Evolutionary conservation across 2,329 filamentous ascomycete species (phyloP).

Genomic region (Helminthosporium solani): DNA sequence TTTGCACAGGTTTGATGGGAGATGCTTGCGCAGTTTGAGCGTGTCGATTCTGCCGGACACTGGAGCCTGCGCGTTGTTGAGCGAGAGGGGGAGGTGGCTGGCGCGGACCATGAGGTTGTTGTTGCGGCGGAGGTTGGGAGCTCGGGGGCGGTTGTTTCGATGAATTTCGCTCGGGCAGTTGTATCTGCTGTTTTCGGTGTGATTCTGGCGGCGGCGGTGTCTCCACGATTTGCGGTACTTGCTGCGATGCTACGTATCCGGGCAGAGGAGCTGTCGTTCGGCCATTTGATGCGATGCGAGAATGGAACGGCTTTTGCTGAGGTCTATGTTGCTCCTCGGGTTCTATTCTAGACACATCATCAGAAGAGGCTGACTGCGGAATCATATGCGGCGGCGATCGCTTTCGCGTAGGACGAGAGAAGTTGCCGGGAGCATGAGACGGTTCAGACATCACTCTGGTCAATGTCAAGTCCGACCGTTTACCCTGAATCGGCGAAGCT

Average conservation of each 20-base stretch:
- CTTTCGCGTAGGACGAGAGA: conserved; percentile 56
- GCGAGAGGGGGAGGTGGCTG: conserved; percentile 14
- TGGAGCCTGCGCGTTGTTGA: conserved; percentile 26
- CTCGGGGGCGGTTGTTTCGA: conserved; percentile 43
- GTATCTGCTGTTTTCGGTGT: conserved; percentile 32
- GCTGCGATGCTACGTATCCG: conserved; percentile 42
- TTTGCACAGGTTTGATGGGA: conserved; percentile 48
- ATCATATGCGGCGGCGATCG: conserved; percentile 25
- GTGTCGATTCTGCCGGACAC: conserved; percentile 28
- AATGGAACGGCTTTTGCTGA: conserved; percentile 55
- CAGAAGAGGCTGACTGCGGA: conserved; percentile 26
- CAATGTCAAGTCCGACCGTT: conserved; percentile 45
- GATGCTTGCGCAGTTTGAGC: conserved; percentile 33
- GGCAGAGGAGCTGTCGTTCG: conserved; percentile 56
- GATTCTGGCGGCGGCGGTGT: conserved; percentile 52
- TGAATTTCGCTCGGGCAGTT: conserved; percentile 55
- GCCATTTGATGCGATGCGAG: conserved; percentile 57
- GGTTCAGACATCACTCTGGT: conserved; percentile 71
- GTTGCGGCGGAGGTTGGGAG: conserved; percentile 8
- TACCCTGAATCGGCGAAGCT: conserved; percentile 50
- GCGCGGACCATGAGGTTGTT: conserved; percentile 13
- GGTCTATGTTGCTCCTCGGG: conserved; percentile 35
- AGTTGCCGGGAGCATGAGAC: conserved; percentile 53
- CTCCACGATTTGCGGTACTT: conserved; percentile 64
- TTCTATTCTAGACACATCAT: conserved; percentile 22